phyloP scores from a whole-genome alignment of 352 stramenopile genomes.

The Globisporangium abappressorium region DNA sequence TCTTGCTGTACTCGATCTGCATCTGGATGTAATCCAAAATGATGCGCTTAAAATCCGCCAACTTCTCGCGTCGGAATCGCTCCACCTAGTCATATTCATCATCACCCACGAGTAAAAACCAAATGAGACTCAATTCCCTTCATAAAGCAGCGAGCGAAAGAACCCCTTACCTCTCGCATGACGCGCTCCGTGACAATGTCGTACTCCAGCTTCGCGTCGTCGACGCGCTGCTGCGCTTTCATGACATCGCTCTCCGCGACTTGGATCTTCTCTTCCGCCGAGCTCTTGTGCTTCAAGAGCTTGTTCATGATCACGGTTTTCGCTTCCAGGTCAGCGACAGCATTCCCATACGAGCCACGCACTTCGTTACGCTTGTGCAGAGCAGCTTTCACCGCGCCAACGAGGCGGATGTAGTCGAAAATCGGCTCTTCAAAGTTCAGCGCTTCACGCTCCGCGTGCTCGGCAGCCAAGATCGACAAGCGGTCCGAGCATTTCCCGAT shows the following conservation, averaged over 20 bases:
- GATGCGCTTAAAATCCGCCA: slow-evolving; percentile 94
- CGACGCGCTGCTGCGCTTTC: slow-evolving; percentile 79
- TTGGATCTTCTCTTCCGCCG: slow-evolving; percentile 88
- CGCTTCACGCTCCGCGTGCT: slow-evolving; percentile 92
- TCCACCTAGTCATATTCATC: slow-evolving; percentile 62
- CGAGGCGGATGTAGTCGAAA: slow-evolving; percentile 95
- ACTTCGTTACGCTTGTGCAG: slow-evolving; percentile 93
- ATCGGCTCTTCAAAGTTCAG: slow-evolving; percentile 94
- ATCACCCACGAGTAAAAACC: not conserved
- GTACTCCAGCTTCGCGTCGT: slow-evolving; percentile 91
- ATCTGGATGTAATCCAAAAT: slow-evolving; percentile 97
- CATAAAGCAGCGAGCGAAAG: not conserved
- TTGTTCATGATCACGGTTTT: slow-evolving; percentile 68
- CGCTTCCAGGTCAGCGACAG: slow-evolving; percentile 85
- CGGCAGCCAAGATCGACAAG: slow-evolving; percentile 87
- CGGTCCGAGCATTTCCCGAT: slow-evolving; percentile 93
- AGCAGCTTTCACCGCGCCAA: slow-evolving; percentile 94
- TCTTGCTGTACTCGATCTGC: slow-evolving; percentile 96
- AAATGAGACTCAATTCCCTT: not conserved
- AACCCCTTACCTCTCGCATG: slow-evolving; percentile 71
- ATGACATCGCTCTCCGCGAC: slow-evolving; percentile 76
- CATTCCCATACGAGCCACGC: slow-evolving; percentile 80
- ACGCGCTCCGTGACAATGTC: slow-evolving; percentile 93
- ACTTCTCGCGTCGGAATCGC: slow-evolving; percentile 95
- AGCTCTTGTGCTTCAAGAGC: slow-evolving; percentile 54